Percentiles rank a stretch among this genome's conserved stretches.
Conservation (phyloP, 805 yeast genomes). For the Monosporozyma aerobia region DNA sequence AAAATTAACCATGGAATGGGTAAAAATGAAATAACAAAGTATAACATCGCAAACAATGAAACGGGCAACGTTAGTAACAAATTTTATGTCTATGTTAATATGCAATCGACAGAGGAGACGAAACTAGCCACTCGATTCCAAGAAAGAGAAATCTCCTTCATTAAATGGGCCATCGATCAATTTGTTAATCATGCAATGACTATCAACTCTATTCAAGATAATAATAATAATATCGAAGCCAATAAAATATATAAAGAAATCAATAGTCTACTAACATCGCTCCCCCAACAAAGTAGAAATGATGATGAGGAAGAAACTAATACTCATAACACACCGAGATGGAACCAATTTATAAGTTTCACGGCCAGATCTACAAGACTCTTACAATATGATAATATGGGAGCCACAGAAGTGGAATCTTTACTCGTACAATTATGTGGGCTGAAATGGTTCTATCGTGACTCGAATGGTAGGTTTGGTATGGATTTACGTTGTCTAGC, state of each 20-base stretch:
- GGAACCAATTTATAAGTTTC: constrained; percentile 12
- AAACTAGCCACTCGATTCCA: constrained; percentile 23
- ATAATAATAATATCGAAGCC: background rate
- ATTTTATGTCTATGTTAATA: constrained; percentile 23
- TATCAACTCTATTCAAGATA: background rate
- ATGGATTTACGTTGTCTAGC: constrained; percentile 19
- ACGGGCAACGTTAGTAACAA: constrained; percentile 6
- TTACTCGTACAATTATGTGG: constrained; percentile 15
- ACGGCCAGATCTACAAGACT: constrained; percentile 17
- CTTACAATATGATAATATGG: constrained; percentile 12
- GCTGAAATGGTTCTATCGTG: constrained; percentile 23
- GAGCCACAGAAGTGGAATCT: constrained; percentile 15
- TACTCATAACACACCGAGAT: background rate
- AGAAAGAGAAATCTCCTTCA: constrained; percentile 20
- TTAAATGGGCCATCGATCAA: constrained; percentile 22
- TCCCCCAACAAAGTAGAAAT: constrained; percentile 1
- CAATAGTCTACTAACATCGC: constrained; percentile 8
- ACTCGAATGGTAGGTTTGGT: constrained; percentile 17
- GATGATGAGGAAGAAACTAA: background rate
- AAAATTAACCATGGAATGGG: constrained; percentile 20
- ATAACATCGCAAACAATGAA: background rate
- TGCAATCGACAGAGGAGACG: constrained; percentile 17
- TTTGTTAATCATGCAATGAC: constrained; percentile 2
- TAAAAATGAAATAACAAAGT: background rate
- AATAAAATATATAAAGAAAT: constrained; percentile 10